Evolutionary conservation across 2,329 filamentous ascomycete species (phyloP).

Genomic region (Epichloe typhina): DNA sequence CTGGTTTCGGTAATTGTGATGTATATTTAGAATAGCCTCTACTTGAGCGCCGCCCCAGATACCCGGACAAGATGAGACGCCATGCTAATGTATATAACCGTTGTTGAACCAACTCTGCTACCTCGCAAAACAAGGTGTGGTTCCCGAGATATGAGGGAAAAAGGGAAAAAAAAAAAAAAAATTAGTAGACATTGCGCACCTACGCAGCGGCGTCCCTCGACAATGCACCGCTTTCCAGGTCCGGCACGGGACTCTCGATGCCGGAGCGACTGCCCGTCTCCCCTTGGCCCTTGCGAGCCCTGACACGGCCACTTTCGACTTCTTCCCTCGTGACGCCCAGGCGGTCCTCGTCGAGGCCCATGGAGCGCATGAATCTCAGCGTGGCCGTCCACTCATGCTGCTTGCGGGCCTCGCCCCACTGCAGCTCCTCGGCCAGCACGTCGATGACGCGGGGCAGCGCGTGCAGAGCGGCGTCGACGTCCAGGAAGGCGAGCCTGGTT

Average conservation of each 20-base stretch:
- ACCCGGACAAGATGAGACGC: too few species aligned
- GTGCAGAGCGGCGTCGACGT: slow-evolving; percentile 56
- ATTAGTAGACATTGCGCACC: not conserved
- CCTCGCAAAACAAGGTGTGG: too few species aligned
- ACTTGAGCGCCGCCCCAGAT: too few species aligned
- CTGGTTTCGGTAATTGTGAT: too few species aligned
- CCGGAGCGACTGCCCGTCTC: not conserved
- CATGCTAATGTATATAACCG: too few species aligned
- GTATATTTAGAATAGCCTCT: too few species aligned
- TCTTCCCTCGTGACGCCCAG: slow-evolving; percentile 10
- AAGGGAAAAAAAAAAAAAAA: not conserved
- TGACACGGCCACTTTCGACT: slow-evolving; percentile 5
- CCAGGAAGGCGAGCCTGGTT: slow-evolving; percentile 62
- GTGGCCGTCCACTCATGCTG: slow-evolving; percentile 42
- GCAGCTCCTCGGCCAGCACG: slow-evolving; percentile 56
- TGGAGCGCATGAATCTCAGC: slow-evolving; percentile 29
- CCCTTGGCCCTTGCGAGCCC: not conserved
- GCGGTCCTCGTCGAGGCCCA: slow-evolving; percentile 26
- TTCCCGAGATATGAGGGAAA: too few species aligned
- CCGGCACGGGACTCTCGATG: not conserved
- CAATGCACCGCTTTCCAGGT: not conserved
- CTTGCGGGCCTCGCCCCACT: slow-evolving; percentile 48
- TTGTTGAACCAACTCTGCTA: too few species aligned
- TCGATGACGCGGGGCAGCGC: slow-evolving; percentile 58
- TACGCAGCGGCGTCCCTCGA: slow-evolving; percentile 3